Percentiles rank a stretch among this genome's conserved stretches.
These are phyloP conservation scores for Vararia minispora DNA, from an alignment of 768 basidiomycete genomes.

Conservation along the genomic window DNA sequence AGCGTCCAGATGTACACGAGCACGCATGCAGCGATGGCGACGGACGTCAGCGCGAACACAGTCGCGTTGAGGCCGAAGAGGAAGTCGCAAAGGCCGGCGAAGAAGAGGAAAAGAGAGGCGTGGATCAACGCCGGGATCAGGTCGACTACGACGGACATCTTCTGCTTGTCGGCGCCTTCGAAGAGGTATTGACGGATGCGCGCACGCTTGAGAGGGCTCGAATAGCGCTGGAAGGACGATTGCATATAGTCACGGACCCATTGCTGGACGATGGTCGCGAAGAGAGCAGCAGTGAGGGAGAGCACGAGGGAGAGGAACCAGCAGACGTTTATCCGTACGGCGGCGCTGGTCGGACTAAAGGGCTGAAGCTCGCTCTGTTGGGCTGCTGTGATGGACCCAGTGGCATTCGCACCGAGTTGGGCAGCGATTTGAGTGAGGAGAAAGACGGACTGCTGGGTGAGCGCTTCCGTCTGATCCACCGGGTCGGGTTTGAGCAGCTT, in stretches of 20 bases:
- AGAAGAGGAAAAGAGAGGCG: slow-evolving; percentile 37
- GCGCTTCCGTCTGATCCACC: neutral
- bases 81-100: slow-evolving; percentile 36
- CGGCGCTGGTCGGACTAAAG: slow-evolving; percentile 16
- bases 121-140: slow-evolving; percentile 37
- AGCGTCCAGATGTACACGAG: slow-evolving; percentile 8
- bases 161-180: slow-evolving; percentile 28
- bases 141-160: slow-evolving; percentile 29
- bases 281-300: slow-evolving; percentile 31
- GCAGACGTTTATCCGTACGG: slow-evolving; percentile 28
- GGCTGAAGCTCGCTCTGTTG: neutral
- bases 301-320: slow-evolving; percentile 29
- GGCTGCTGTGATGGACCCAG: too few species aligned
- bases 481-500: slow-evolving; percentile 3
- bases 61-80: slow-evolving; percentile 19
- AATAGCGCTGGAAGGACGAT: slow-evolving; percentile 19
- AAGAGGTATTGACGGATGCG: slow-evolving; percentile 28
- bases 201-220: slow-evolving; percentile 21
- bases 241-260: slow-evolving; percentile 31
- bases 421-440: neutral
- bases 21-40: slow-evolving; percentile 7
- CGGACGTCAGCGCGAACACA: slow-evolving; percentile 2
- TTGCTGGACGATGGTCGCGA: slow-evolving; percentile 36
- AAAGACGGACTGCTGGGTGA: slow-evolving; percentile 3
- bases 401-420: neutral